phyloP scores from a whole-genome alignment of 495 filamentous ascomycete genomes.

The Talaromyces borbonicus region DNA sequence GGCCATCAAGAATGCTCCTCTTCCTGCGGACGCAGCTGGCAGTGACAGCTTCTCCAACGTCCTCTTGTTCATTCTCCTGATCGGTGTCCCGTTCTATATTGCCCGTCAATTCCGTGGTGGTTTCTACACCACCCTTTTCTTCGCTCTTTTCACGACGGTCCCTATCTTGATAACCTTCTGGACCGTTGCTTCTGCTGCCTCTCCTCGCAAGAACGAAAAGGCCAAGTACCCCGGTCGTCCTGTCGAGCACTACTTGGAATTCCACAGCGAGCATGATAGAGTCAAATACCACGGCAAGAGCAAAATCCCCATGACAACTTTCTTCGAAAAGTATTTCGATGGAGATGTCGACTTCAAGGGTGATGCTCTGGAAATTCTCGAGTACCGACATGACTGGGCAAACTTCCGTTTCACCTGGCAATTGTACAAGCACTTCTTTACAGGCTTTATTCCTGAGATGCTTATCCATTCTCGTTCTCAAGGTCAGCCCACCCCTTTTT shows the following conservation, averaged over 20 bases:
- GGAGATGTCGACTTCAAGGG: constrained; percentile 56
- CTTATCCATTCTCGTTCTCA: constrained; percentile 61
- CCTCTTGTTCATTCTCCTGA: constrained; percentile 41
- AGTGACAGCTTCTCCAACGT: constrained; percentile 48
- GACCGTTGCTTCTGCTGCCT: constrained; percentile 45
- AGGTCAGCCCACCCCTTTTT: constrained; percentile 30
- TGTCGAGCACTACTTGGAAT: constrained; percentile 55
- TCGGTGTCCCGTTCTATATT: constrained; percentile 41
- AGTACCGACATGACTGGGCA: constrained; percentile 61
- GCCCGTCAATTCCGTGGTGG: constrained; percentile 45
- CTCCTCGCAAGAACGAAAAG: constrained; percentile 54
- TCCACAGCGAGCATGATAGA: constrained; percentile 47
- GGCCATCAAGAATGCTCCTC: constrained; percentile 53
- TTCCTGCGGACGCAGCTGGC: constrained; percentile 49
- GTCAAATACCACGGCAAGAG: constrained; percentile 49
- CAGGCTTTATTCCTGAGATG: constrained; percentile 58
- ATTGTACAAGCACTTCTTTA: constrained; percentile 57
- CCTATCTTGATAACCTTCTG: constrained; percentile 51
- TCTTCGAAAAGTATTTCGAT: constrained; percentile 59
- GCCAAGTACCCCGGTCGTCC: constrained; percentile 49
- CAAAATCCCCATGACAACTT: constrained; percentile 57
- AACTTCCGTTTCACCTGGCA: constrained; percentile 58
- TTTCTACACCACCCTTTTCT: constrained; percentile 46
- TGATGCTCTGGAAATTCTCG: constrained; percentile 48
- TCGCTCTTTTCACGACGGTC: constrained; percentile 43